These are phyloP conservation scores for Leccinum subspadiceum DNA, from an alignment of 1,284 basidiomycete species.

Conservation along the genomic window DNA sequence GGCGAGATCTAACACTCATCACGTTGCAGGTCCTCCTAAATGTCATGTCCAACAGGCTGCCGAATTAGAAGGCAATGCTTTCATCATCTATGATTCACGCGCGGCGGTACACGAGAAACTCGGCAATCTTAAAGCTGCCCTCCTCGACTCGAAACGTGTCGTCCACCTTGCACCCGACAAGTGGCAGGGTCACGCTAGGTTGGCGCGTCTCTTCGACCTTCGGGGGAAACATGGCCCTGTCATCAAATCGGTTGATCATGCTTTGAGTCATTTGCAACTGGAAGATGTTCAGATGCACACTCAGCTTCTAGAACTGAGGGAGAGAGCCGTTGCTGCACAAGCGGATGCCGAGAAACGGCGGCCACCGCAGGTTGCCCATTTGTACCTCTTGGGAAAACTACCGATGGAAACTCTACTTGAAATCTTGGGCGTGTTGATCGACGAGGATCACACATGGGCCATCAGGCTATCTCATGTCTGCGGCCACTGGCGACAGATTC, in stretches of 20 bases:
- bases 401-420: conserved; percentile 61
- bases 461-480: conserved; percentile 54
- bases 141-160: conserved; percentile 61
- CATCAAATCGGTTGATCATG: conserved; percentile 45
- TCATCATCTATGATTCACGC: conserved; percentile 64
- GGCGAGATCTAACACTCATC: conserved; percentile 27
- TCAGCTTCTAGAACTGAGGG: conserved; percentile 39
- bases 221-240: conserved; percentile 41
- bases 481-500: conserved; percentile 54
- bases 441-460: conserved; percentile 42
- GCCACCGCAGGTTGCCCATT: conserved; percentile 10
- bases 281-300: conserved; percentile 38
- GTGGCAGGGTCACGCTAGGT: conserved; percentile 57
- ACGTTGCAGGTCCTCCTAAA: background rate
- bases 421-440: conserved; percentile 49
- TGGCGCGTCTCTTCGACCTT: conserved; percentile 48
- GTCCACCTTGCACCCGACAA: conserved; percentile 60
- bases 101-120: conserved; percentile 64
- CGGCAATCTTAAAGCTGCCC: conserved; percentile 54
- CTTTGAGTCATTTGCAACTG: conserved; percentile 40
- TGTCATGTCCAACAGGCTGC: conserved; percentile 44
- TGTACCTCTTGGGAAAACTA: conserved; percentile 46
- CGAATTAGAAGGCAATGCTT: conserved; percentile 39
- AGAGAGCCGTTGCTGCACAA: conserved; percentile 31
- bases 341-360: conserved; percentile 3